These are phyloP conservation scores for Dactylellina cionopaga DNA, from an alignment of 2,329 filamentous ascomycete genomes.

Conservation along the genomic window DNA sequence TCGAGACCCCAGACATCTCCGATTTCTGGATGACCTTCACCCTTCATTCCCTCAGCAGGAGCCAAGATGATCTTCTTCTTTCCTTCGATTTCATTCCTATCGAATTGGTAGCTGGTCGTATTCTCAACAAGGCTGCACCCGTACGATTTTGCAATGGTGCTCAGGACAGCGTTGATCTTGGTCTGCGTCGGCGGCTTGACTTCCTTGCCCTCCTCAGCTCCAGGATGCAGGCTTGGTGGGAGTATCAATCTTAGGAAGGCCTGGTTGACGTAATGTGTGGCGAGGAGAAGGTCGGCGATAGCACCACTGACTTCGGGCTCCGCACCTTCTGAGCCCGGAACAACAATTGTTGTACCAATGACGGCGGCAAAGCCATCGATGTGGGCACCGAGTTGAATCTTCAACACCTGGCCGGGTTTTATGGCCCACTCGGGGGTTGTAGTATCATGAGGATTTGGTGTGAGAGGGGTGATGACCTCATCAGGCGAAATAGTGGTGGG, in stretches of 20 bases:
- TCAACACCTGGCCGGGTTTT: conserved; percentile 86
- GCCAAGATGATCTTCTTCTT: conserved; percentile 97
- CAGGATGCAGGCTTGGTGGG: conserved; percentile 82
- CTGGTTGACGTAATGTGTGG: conserved; percentile 95
- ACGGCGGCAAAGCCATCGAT: conserved; percentile 97
- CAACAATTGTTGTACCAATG: conserved; percentile 89
- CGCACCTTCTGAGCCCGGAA: conserved; percentile 70
- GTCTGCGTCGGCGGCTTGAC: conserved; percentile 81
- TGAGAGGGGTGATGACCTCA: conserved; percentile 96
- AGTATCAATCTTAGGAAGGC: conserved; percentile 89
- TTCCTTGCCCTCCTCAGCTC: conserved; percentile 53
- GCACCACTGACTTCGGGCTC: conserved; percentile 75
- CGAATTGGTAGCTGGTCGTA: conserved; percentile 97
- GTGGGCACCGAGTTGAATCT: conserved; percentile 98
- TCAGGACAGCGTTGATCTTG: conserved; percentile 85
- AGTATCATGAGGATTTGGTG: conserved; percentile 84
- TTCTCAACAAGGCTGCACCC: conserved; percentile 94
- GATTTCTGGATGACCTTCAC: conserved; percentile 86
- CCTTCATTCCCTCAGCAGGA: conserved; percentile 81
- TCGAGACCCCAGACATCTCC: conserved; percentile 98
- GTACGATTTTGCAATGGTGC: conserved; percentile 91
- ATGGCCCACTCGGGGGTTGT: conserved; percentile 82
- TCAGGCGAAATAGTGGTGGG: conserved; percentile 94
- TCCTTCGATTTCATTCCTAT: conserved; percentile 96
- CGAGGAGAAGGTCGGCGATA: conserved; percentile 85